These are phyloP conservation scores for Calonectria pteridis DNA, from an alignment of 2,329 filamentous ascomycete species.

Conservation along the genomic window DNA sequence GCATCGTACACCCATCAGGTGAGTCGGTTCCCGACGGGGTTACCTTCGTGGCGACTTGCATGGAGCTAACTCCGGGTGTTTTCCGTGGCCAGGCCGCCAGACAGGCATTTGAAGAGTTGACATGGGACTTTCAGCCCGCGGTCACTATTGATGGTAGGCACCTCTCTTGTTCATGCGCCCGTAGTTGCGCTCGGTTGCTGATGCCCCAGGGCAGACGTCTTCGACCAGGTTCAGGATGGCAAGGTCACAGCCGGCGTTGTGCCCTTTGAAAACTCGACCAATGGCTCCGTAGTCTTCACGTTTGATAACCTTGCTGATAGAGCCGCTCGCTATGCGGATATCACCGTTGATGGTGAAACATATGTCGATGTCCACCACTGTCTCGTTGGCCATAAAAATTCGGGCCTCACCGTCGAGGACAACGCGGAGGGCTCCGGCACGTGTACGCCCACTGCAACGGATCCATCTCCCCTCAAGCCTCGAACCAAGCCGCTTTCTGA, in stretches of 20 bases:
- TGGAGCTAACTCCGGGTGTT: slow-evolving; percentile 32
- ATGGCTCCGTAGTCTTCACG: slow-evolving; percentile 91
- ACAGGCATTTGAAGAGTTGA: slow-evolving; percentile 60
- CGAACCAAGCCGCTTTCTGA: slow-evolving; percentile 61
- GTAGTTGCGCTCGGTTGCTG: slow-evolving; percentile 17
- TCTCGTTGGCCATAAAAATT: slow-evolving; percentile 71
- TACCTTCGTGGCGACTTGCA: slow-evolving; percentile 29
- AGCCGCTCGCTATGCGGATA: slow-evolving; percentile 70
- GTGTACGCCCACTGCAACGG: slow-evolving; percentile 62
- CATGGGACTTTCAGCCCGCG: slow-evolving; percentile 63
- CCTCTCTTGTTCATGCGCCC: slow-evolving; percentile 6
- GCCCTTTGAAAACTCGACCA: slow-evolving; percentile 96
- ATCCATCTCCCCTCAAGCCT: slow-evolving; percentile 59
- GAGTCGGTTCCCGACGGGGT: slow-evolving; percentile 32
- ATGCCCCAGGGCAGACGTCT: slow-evolving; percentile 72
- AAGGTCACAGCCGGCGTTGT: slow-evolving; percentile 81
- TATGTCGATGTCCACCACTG: slow-evolving; percentile 93
- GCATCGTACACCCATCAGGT: slow-evolving; percentile 67
- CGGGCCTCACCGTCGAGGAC: slow-evolving; percentile 42
- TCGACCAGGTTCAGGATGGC: slow-evolving; percentile 79
- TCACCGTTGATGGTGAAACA: slow-evolving; percentile 84
- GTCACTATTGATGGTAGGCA: slow-evolving; percentile 62
- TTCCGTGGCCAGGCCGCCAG: slow-evolving; percentile 56
- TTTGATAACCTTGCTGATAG: slow-evolving; percentile 90
- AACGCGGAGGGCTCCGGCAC: slow-evolving; percentile 55